phyloP scores from a whole-genome alignment of 345 rosid genomes.

The Syzygium oleosum region DNA sequence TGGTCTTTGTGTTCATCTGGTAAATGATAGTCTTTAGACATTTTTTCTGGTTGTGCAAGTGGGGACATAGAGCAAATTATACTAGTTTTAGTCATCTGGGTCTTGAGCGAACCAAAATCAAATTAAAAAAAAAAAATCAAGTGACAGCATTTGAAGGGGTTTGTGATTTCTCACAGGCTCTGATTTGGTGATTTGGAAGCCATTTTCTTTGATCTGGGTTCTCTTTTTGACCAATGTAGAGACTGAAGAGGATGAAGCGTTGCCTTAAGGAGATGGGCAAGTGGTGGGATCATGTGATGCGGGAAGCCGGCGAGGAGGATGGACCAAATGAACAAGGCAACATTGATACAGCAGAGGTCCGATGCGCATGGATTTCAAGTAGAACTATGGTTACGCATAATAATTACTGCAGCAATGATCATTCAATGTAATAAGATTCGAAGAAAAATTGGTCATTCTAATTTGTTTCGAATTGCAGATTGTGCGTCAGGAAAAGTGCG shows the following conservation, averaged over 20 bases:
- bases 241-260: conserved; percentile 20
- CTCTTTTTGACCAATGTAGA: conserved; percentile 7
- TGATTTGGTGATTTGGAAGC: not conserved
- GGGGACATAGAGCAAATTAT: not conserved
- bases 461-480: not conserved
- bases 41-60: not conserved
- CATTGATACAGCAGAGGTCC: not conserved
- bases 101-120: not conserved
- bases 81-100: not conserved
- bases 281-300: conserved; percentile 18
- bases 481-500: not conserved
- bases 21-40: not conserved
- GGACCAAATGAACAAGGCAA: not conserved
- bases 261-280: conserved; percentile 23
- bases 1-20: not conserved
- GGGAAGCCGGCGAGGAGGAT: conserved; percentile 7
- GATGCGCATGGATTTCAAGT: not conserved
- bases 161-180: not conserved
- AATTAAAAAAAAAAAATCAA: not conserved
- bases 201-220: not conserved
- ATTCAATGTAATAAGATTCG: not conserved
- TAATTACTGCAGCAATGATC: not conserved
- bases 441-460: not conserved
- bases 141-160: not conserved
- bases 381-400: not conserved